Evolutionary conservation across 768 basidiomycete species (phyloP), one percentile per base, ranked within the genome.

Genomic region (Russula ochroleuca): DNA sequence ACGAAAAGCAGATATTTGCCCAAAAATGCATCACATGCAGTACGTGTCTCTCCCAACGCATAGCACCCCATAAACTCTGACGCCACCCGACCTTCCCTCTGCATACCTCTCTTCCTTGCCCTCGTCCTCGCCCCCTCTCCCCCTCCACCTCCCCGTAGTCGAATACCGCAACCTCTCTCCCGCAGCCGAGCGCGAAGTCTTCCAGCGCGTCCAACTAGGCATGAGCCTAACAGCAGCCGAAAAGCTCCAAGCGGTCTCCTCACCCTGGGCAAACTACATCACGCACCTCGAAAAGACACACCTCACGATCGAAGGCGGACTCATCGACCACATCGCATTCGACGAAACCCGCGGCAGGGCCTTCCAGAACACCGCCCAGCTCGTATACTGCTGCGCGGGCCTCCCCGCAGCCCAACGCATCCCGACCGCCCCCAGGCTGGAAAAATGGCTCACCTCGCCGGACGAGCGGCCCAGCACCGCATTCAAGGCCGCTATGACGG

Each of bases 161-260:
- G 88, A 91, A 72, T 93, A 92, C 68, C 73, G 74, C 40, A 70
- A 77, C 40, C 75, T 93, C 2, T 72, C 78, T 3, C 77, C 81
- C 14, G 78, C 78, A 2, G 75, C 79, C 5, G 90, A 93, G 72
- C 83, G 90, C 49, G 91, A 93, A 55, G 85, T 92, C 31, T 91
- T 90, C 70, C 87, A 89, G 67, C 79, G 92, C 38, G 91, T 94
- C 17, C 91, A 94, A 67, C 73, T 92, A 43, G 91, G 91, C 62
- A 83, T 90, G 75, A 77, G 83, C 19, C 77, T 93, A 45, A 86
- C 87, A 5, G 78, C 83, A 11, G 87, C 90, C 71, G 88, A 94
- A 73, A 92, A 90, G 73, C 74, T 92, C 6, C 87, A 90, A 67
- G 91, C 92, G 0, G 83, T 92, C 53, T 78, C 85, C 2, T 88